A percentile compares a stretch with the other conserved stretches of the same genome.
phyloP scores from a whole-genome alignment of 2,329 filamentous ascomycete species.

The Exserohilum turcica region DNA sequence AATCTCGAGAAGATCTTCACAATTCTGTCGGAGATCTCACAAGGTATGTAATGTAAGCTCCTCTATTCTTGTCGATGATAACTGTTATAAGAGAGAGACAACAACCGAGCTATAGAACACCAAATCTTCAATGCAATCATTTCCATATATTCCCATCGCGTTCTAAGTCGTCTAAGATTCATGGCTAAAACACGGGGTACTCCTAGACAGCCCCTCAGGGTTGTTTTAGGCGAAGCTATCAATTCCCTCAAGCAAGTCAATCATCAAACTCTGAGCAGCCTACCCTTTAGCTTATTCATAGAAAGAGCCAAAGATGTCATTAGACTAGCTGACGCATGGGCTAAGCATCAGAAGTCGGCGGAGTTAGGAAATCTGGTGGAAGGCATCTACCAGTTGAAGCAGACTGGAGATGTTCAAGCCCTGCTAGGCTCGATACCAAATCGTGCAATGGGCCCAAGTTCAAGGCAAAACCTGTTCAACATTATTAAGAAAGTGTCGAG shows the following conservation, averaged over 20 bases:
- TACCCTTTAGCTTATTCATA: constrained; percentile 3
- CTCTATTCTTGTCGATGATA: background rate
- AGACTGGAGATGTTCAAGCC: constrained; percentile 8
- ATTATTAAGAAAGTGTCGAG: constrained; percentile 22
- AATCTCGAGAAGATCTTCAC: constrained; percentile 1
- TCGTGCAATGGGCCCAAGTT: constrained; percentile 17
- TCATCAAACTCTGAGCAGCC: background rate
- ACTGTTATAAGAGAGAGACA: constrained; percentile 1
- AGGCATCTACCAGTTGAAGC: constrained; percentile 7
- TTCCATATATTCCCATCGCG: constrained; percentile 17
- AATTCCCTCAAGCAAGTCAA: constrained; percentile 4
- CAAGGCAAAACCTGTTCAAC: constrained; percentile 16
- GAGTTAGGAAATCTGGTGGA: constrained; percentile 15
- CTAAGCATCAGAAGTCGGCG: constrained; percentile 14
- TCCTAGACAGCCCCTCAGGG: constrained; percentile 6
- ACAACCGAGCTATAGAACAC: constrained; percentile 2
- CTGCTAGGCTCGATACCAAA: constrained; percentile 19
- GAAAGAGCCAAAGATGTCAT: constrained; percentile 18
- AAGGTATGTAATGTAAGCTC: constrained; percentile 1
- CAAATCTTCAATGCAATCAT: constrained; percentile 15
- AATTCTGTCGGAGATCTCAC: constrained; percentile 3
- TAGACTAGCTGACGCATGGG: constrained; percentile 17
- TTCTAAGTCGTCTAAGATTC: constrained; percentile 17
- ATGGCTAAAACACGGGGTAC: background rate
- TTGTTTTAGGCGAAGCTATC: constrained; percentile 5